Evolutionary conservation across 768 basidiomycete species (phyloP).

Genomic region (Russula compacta): DNA sequence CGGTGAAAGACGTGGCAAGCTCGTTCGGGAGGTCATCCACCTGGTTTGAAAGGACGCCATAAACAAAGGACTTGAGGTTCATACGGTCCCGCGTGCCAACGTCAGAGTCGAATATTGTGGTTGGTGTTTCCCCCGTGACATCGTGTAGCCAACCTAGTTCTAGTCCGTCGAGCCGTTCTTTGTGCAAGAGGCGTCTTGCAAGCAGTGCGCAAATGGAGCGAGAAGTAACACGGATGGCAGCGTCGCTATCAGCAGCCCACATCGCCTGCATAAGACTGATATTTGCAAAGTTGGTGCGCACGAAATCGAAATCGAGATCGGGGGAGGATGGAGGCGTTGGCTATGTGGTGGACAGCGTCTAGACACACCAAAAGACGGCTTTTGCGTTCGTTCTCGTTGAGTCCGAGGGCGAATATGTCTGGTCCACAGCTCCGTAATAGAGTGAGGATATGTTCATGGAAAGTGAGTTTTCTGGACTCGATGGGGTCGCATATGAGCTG

Average conservation of each 20-base stretch:
- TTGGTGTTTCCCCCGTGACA: neutral
- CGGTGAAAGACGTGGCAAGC: neutral
- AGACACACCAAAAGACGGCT: neutral
- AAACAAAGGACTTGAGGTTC: neutral
- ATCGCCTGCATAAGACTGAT: neutral
- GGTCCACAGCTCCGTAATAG: neutral
- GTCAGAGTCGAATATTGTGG: neutral
- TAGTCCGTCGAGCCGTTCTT: neutral
- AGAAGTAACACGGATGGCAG: neutral
- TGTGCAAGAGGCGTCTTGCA: neutral
- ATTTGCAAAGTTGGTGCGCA: neutral
- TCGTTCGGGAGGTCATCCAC: neutral
- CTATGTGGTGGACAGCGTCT: neutral
- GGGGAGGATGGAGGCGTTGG: neutral
- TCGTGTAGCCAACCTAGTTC: neutral
- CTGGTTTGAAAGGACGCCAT: neutral
- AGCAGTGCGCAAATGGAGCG: neutral
- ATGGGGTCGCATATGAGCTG: neutral
- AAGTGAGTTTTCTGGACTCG: neutral
- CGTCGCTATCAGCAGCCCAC: neutral
- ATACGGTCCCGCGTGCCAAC: neutral
- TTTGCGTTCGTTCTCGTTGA: neutral
- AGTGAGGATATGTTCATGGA: neutral
- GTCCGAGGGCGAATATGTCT: neutral
- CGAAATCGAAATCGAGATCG: neutral